Evolutionary conservation across 148 eudicot species (phyloP).

Genomic region (Oxyria digyna): DNA sequence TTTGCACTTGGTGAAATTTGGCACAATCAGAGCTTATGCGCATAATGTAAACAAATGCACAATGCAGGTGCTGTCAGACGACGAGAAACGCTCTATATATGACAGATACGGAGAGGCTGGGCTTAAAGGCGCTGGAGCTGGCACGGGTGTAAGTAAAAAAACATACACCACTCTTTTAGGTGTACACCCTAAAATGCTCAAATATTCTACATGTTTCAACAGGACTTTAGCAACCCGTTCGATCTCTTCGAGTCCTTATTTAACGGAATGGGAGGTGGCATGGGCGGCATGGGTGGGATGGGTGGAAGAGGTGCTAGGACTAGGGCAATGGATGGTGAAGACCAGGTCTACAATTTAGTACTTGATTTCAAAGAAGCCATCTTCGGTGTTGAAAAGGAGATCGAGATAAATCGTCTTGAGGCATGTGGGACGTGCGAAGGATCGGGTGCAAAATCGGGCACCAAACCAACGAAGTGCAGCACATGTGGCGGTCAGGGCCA

Average conservation of each 20-base stretch:
- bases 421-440: slow-evolving; percentile 78
- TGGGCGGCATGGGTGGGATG: slow-evolving; percentile 68
- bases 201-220: slow-evolving; percentile 10
- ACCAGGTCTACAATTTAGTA: slow-evolving; percentile 66
- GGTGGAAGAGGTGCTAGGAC: slow-evolving; percentile 75
- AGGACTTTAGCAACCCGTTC: slow-evolving; percentile 96
- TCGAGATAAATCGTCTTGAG: slow-evolving; percentile 69
- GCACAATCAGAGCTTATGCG: not conserved
- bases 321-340: slow-evolving; percentile 78
- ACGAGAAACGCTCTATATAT: slow-evolving; percentile 92
- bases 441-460: slow-evolving; percentile 92
- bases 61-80: slow-evolving; percentile 87
- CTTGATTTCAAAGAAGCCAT: slow-evolving; percentile 87
- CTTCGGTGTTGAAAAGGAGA: slow-evolving; percentile 84
- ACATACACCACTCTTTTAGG: not conserved
- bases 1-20: not conserved
- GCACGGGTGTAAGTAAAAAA: slow-evolving; percentile 64
- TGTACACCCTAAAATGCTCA: not conserved
- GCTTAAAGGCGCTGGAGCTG: slow-evolving; percentile 82
- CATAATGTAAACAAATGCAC: not conserved
- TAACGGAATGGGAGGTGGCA: slow-evolving; percentile 61
- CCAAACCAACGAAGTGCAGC: slow-evolving; percentile 49
- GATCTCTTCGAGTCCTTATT: slow-evolving; percentile 88
- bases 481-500: slow-evolving; percentile 94
- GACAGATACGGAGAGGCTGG: slow-evolving; percentile 97